A percentile compares a stretch with the other conserved stretches of the same genome.
These are phyloP conservation scores for Dioszegia aurantiaca DNA, from an alignment of 768 basidiomycete species.

Conservation along the genomic window DNA sequence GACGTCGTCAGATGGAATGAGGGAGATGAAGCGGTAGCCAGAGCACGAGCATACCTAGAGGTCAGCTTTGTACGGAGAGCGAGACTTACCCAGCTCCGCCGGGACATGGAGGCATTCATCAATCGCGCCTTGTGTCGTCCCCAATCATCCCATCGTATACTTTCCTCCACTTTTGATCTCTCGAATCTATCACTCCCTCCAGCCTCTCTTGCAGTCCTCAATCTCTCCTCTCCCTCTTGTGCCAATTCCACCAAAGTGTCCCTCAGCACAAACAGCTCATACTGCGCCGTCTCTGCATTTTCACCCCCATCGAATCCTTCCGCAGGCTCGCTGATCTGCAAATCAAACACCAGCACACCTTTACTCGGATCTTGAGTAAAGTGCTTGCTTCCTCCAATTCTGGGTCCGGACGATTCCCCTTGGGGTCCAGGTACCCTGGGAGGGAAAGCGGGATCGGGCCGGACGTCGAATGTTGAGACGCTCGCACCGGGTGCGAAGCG, in stretches of 20 bases:
- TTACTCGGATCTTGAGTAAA: conserved; percentile 42
- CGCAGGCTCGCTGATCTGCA: conserved; percentile 26
- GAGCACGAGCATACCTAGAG: conserved; percentile 47
- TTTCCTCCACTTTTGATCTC: conserved; percentile 23
- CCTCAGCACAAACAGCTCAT: conserved; percentile 42
- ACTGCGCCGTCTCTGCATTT: conserved; percentile 9
- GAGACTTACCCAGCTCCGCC: conserved; percentile 41
- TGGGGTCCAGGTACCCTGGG: not conserved
- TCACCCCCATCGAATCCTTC: conserved; percentile 6
- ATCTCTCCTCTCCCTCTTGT: conserved; percentile 28
- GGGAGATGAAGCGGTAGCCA: conserved; percentile 43
- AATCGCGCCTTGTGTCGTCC: conserved; percentile 30
- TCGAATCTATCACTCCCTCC: conserved; percentile 15
- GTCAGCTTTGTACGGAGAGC: conserved; percentile 15
- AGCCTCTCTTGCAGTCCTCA: conserved; percentile 17
- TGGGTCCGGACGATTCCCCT: conserved; percentile 8
- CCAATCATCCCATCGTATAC: conserved; percentile 39
- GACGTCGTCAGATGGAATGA: conserved; percentile 22
- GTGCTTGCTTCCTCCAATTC: conserved; percentile 22
- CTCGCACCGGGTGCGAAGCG: conserved; percentile 25
- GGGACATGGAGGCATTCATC: conserved; percentile 31
- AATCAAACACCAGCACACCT: conserved; percentile 42
- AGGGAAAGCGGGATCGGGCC: conserved; percentile 45
- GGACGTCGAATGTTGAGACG: conserved; percentile 33
- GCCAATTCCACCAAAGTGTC: conserved; percentile 35